Base-by-base conservation (phyloP, 148 eudicot genomes). In the Silene conica region DNA sequence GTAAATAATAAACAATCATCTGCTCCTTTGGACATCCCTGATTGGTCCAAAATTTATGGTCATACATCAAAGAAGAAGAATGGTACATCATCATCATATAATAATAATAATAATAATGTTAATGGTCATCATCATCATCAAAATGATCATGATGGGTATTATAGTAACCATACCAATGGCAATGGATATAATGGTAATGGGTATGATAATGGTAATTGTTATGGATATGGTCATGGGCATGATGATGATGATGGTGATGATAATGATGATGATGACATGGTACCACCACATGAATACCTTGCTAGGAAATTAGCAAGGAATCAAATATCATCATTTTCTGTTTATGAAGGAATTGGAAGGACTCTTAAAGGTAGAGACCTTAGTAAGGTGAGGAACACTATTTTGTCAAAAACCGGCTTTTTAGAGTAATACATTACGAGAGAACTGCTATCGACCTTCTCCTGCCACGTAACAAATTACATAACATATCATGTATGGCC, bases 281-380 rank as follows among this genome's bases (percentile, higher is more conserved):
- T 92, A 1, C 97, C 97, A 48, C 97, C 97, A 21, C 97, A 92
- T 89, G 97, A 89, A 73, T 87, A 78, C 55, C 60, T 92, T 22
- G 92, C 95, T 14, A 86, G 79, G 73, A 92, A 84, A 82, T 73
- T 86, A 54, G 90, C 90, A 20, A 85, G 88, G 54, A 88, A 81
- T 61, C 89, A 86, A 78, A 87, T 87, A 69, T 82, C 92, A 43
- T 90, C 93, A 2, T 86, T 74, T 41, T 92, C 97, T 2, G 89
- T 92, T 75, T 88, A 87, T 77, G 97, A 89, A 85, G 97, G 97
- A 5, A 75, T 84, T 82, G 97, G 97, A 15, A 90, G 97, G 75
- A 92, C 95, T 31, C 91, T 92, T 48, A 92, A 90, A 80, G 97
- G 97, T 2, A 90, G 97, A 83, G 95, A 92, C 73, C 92, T 92